Conservation (phyloP, 75 land plant genomes). For the Picea sitchensis region DNA sequence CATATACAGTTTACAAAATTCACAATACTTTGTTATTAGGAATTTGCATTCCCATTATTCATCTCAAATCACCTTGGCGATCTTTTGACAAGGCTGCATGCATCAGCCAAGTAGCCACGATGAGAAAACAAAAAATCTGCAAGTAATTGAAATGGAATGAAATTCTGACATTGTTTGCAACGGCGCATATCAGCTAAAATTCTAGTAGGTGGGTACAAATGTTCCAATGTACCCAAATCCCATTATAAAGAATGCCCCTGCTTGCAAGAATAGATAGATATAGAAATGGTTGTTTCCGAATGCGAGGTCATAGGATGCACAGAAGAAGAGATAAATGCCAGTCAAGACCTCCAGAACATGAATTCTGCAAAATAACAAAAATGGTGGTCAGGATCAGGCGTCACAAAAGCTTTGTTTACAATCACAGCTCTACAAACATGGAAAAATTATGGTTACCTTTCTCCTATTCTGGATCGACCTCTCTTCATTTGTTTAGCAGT, state of each 20-base stretch:
- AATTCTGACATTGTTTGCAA: too few relatives aligned
- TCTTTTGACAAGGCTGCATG: too few relatives aligned
- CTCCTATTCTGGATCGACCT: slow-evolving; percentile 30
- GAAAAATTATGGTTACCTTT: slow-evolving; percentile 18
- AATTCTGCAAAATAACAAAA: slow-evolving; percentile 35
- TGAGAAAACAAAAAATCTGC: too few relatives aligned
- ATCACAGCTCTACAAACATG: too few relatives aligned
- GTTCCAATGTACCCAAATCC: slow-evolving; percentile 87
- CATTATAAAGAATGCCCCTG: slow-evolving; percentile 67
- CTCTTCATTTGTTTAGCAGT: slow-evolving; percentile 34
- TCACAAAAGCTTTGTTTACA: background rate
- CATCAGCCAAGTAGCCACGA: too few relatives aligned
- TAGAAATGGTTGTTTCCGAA: slow-evolving; percentile 70
- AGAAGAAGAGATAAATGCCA: slow-evolving; percentile 65
- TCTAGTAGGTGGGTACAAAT: slow-evolving; percentile 34
- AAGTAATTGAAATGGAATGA: too few relatives aligned
- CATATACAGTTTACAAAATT: too few relatives aligned
- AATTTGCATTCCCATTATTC: too few relatives aligned
- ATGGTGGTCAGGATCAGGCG: background rate
- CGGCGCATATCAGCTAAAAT: too few relatives aligned
- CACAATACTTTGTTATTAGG: too few relatives aligned
- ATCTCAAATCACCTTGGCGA: too few relatives aligned
- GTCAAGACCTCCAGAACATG: slow-evolving; percentile 61
- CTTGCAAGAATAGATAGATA: slow-evolving; percentile 67
- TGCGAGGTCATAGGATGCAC: slow-evolving; percentile 65